Percentiles rank a stretch among this genome's conserved stretches.
These are phyloP conservation scores for Rhynchospora breviuscula DNA, from an alignment of 176 grass and related monocot species.

Conservation along the genomic window DNA sequence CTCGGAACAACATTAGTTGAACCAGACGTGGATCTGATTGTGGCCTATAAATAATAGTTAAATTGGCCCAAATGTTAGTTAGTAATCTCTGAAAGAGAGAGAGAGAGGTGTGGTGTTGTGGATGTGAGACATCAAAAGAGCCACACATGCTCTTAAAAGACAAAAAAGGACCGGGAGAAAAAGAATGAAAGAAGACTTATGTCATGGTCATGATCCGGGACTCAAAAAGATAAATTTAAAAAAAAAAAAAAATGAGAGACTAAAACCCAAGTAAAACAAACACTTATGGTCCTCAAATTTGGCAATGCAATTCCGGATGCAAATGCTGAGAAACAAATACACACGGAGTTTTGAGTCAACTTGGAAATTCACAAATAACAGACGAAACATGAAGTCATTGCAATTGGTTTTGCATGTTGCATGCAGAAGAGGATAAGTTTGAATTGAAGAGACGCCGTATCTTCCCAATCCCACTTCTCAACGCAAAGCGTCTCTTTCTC, in stretches of 20 bases:
- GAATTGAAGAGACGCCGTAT: neutral
- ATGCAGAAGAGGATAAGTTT: neutral
- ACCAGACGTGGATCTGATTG: neutral
- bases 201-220: too few species aligned
- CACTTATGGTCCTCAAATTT: too few species aligned
- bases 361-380: too few species aligned
- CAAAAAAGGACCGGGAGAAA: too few species aligned
- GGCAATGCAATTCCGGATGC: too few species aligned
- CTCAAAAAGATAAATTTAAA: too few species aligned
- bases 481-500: neutral
- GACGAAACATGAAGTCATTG: too few species aligned
- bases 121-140: neutral
- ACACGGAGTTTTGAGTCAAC: too few species aligned
- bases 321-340: too few species aligned
- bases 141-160: neutral
- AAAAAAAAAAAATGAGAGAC: too few species aligned
- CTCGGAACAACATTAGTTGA: neutral
- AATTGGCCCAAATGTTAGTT: neutral
- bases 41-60: constrained; percentile 6
- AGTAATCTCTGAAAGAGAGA: neutral
- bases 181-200: too few species aligned
- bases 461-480: constrained; percentile 9
- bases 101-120: neutral
- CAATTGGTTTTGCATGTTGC: neutral
- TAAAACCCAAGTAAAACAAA: too few species aligned